phyloP scores from a whole-genome alignment of 148 eudicot genomes.

The Persicaria maculosa region DNA sequence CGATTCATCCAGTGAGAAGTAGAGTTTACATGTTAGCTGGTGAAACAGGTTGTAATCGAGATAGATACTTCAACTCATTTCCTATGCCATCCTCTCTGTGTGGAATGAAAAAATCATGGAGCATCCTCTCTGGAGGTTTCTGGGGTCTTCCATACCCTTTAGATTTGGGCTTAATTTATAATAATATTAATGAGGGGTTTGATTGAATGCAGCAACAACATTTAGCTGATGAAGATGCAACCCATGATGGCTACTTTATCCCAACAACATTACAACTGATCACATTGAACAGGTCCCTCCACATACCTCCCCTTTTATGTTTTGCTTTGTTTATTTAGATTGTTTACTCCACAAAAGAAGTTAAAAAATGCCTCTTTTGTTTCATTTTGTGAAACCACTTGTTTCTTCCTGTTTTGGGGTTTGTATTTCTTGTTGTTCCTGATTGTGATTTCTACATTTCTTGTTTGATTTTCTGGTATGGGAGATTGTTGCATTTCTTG shows the following conservation, averaged over 20 bases:
- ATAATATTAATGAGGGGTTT: not conserved
- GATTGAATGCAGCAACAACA: conserved; percentile 33
- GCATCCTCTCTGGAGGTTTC: too few relatives aligned
- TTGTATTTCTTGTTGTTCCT: too few relatives aligned
- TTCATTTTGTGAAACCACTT: not conserved
- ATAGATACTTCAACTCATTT: too few relatives aligned
- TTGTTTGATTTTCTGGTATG: too few relatives aligned
- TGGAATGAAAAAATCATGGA: too few relatives aligned
- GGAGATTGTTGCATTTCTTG: not conserved
- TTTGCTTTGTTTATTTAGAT: not conserved
- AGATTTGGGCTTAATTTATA: not conserved
- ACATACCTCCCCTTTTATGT: not conserved
- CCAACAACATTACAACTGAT: conserved; percentile 56
- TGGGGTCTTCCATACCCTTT: too few relatives aligned
- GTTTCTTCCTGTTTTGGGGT: not conserved
- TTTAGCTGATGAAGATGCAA: conserved; percentile 44
- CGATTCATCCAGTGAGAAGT: too few relatives aligned
- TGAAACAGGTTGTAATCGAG: too few relatives aligned
- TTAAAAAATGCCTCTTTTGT: not conserved
- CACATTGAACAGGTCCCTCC: conserved; percentile 50
- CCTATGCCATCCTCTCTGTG: too few relatives aligned
- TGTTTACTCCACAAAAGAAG: not conserved
- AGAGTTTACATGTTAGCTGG: too few relatives aligned
- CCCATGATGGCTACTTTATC: conserved; percentile 62
- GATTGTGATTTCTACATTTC: too few relatives aligned